Evolutionary conservation across 305 asterid genomes (phyloP), one percentile per base, ranked within the genome.

Genomic region (Fraxinus greggii): DNA sequence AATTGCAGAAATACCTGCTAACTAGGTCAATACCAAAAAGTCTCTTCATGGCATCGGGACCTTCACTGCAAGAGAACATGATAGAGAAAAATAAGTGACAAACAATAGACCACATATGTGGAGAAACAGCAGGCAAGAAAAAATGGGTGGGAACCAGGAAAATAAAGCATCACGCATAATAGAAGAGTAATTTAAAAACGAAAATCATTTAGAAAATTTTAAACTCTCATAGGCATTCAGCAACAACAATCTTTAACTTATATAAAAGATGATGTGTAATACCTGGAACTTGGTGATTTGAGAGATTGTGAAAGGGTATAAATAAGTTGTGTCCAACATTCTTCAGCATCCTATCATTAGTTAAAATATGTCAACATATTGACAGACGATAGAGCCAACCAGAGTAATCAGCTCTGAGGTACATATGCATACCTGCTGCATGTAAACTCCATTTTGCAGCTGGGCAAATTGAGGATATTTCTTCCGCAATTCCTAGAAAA

Each of bases 391-490:
- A 61, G 28, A 51, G 40, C 28, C 69, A 63, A 42, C 54, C 5
- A 5, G 2, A 40, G 35, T 76, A 28, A 72, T 61, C 51, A 85
- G 77, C 63, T 42, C 17, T 73, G 74, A 31, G 26, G 86, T 35
- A 86, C 19, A 38, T 65, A 67, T 78, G 78, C 82, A 79, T 85
- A 97, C 98, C 98, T 97, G 99, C 83, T 94, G 98, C 99, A 97
- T 97, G 88, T 91, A 97, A 77, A 90, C 86, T 85, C 98, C 99
- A 86, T 97, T 97, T 85, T 92, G 90, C 84, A 91, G 96, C 91
- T 94, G 98, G 33, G 98, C 98, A 89, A 97, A 97, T 82, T 97
- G 99, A 87, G 99, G 99, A 85, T 91, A 97, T 89, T 97, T 97
- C 78, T 91, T 93, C 87, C 97, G 93, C 90, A 97, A 82, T 85